Evolutionary conservation across 176 grass and related monocot species (phyloP).

Genomic region (Aegilops sharonensis): DNA sequence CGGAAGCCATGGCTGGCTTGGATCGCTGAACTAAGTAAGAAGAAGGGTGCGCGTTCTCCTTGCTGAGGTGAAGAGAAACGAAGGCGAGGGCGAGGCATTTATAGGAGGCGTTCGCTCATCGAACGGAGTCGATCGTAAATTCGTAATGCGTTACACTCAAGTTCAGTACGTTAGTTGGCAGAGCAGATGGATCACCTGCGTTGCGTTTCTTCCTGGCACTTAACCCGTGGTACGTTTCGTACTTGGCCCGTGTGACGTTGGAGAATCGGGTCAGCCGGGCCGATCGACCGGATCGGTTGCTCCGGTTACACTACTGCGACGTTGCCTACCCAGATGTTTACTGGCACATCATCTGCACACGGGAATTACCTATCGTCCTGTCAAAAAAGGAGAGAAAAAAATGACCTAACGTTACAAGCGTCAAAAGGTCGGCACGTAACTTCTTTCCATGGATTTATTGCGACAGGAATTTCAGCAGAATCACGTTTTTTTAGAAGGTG

Average conservation of each 20-base stretch:
- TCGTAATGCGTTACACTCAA: background rate
- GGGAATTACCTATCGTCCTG: no score
- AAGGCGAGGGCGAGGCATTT: background rate
- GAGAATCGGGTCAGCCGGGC: background rate
- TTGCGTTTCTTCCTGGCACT: background rate
- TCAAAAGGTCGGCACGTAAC: no score
- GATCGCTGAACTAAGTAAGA: background rate
- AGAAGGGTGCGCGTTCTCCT: background rate
- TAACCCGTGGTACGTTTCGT: background rate
- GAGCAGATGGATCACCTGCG: background rate
- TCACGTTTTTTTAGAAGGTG: no score
- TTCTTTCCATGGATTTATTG: no score
- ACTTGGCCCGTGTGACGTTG: background rate
- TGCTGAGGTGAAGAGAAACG: background rate
- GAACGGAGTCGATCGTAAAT: background rate
- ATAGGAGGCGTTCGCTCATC: slow-evolving; percentile 13
- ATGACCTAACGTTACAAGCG: no score
- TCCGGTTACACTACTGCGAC: background rate
- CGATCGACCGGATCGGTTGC: background rate
- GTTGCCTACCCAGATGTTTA: background rate
- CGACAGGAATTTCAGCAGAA: no score
- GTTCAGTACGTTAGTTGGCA: background rate
- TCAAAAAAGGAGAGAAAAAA: no score
- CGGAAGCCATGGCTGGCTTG: slow-evolving; percentile 21
- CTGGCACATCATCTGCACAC: no score